Conservation (phyloP, 2,329 filamentous ascomycete genomes). For the Pseudogymnoascus sp. region DNA sequence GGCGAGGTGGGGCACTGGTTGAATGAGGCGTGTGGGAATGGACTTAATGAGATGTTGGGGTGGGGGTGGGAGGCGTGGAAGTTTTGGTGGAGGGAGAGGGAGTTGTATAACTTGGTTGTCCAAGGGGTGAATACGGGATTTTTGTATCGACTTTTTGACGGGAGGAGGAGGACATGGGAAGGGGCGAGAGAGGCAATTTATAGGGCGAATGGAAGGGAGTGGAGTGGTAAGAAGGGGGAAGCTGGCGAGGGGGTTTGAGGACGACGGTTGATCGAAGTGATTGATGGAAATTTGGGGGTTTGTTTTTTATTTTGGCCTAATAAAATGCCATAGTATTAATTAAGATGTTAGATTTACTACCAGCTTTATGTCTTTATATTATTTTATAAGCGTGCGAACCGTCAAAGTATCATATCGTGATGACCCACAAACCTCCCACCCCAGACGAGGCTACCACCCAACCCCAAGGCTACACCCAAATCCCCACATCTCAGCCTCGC, state of each 20-base stretch:
- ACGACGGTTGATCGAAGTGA: background rate
- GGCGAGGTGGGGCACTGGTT: too few relatives aligned
- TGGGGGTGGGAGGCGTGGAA: constrained; percentile 35
- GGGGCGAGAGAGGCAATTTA: constrained; percentile 32
- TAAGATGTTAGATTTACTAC: background rate
- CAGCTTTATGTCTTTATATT: background rate
- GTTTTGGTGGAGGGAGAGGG: constrained; percentile 32
- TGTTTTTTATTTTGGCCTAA: background rate
- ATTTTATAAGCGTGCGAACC: background rate
- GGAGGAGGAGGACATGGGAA: constrained; percentile 31
- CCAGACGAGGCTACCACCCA: background rate
- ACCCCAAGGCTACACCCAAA: background rate
- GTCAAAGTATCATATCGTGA: background rate
- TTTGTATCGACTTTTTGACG: constrained; percentile 35
- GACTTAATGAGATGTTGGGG: constrained; percentile 32
- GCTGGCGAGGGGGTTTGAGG: background rate
- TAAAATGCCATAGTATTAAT: background rate
- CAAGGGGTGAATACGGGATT: constrained; percentile 33
- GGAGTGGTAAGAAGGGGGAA: background rate
- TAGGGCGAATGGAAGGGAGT: constrained; percentile 19
- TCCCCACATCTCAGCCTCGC: background rate
- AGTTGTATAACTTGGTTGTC: constrained; percentile 32
- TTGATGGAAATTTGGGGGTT: background rate
- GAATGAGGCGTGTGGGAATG: constrained; percentile 30
- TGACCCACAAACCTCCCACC: background rate